A percentile compares a stretch with the other conserved stretches of the same genome.
Evolutionary conservation across 345 rosid genomes (phyloP).

Genomic region (Sisymbrium irio): DNA sequence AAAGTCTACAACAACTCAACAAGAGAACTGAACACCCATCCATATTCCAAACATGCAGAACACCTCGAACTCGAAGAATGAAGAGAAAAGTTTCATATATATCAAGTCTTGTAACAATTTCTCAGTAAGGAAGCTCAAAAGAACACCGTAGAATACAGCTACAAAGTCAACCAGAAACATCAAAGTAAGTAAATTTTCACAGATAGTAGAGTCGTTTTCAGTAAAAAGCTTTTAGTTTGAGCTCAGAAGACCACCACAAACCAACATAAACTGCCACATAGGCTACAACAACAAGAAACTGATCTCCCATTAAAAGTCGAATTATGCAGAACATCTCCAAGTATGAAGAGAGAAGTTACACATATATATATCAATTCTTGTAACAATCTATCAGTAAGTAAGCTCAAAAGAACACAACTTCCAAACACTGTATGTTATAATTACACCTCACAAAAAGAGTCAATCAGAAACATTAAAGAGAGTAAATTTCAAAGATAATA

Average conservation of each 20-base stretch:
- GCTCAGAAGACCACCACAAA: not conserved
- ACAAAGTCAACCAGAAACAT: not conserved
- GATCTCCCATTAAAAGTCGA: not conserved
- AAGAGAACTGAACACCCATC: not conserved
- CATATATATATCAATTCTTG: not conserved
- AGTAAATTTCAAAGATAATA: too few species aligned
- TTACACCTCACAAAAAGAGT: not conserved
- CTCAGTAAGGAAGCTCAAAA: not conserved
- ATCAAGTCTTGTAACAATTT: not conserved
- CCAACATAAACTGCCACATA: not conserved
- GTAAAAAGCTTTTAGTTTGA: too few species aligned
- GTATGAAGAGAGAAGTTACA: not conserved
- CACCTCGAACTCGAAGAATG: not conserved
- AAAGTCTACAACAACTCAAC: not conserved
- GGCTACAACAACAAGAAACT: not conserved
- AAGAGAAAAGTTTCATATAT: not conserved
- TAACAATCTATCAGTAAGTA: not conserved
- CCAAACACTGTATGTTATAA: too few species aligned
- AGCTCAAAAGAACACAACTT: not conserved
- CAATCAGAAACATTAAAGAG: too few species aligned
- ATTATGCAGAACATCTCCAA: not conserved
- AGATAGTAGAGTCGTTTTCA: too few species aligned
- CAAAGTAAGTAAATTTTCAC: too few species aligned
- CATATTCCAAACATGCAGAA: not conserved
- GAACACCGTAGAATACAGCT: not conserved